Evolutionary conservation across 75 land plant genomes (phyloP), one percentile per base, ranked within the genome.

Genomic region (Cryptomeria japonica): DNA sequence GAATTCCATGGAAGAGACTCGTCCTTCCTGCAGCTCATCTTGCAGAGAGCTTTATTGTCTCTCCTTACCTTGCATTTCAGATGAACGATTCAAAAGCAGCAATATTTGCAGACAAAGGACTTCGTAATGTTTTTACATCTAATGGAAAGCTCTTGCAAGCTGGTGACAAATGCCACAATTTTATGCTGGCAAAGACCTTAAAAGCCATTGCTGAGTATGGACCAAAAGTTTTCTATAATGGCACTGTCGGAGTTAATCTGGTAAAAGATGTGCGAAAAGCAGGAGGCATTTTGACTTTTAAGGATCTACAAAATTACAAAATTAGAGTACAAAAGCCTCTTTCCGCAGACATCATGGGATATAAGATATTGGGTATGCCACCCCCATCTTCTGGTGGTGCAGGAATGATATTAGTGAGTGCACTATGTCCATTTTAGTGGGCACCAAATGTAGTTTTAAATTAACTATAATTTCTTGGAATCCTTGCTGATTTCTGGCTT

Each of bases 341-440:
- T 58, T 86, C 87, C 31, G 86, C 88, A 3, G 90, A 94, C 14
- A 37, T 93, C 34, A 85, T 93, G 89, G 98, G 93, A 13, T 89
- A 93, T n/a, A 87, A 91, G 42, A 88, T 97, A 19, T 72, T 93
- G 22, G 88, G 94, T 82, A 97, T 97, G 98, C 97, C 98, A 38
- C 96, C 98, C 15, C 97, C 98, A 84, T 93, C 98, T 84, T 89
- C 98, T 32, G 98, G 95, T 37, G 97, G 98, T 25, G 93, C 93
- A 80, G 87, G 91, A 82, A 84, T 95, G 85, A 87, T 89, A 36
- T 91, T 95, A 73, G 98, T 95, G 91, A 93, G 91, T 80, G 28
- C 28, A 80, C 70, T 55, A 44, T 44, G 44, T 39, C 13, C 16
- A 18, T 82, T 82, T 82, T 82, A 79, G n/a, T 42, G 11, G 51